Evolutionary conservation across 2,329 filamentous ascomycete species (phyloP).

Genomic region (Xylariaceae sp.): DNA sequence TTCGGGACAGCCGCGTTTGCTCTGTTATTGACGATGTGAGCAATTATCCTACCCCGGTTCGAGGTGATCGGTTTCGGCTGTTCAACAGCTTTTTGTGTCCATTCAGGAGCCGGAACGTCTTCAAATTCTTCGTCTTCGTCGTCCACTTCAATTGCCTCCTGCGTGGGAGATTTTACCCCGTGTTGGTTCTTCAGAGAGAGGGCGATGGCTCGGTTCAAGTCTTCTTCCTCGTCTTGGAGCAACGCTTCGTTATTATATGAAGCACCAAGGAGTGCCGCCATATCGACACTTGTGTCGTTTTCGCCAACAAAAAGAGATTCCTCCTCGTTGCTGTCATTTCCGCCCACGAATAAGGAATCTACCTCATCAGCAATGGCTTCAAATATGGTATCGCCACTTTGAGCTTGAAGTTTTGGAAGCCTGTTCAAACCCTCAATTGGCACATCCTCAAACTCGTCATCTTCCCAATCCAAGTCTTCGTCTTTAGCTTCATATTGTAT

Average conservation of each 20-base stretch:
- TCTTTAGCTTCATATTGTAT: conserved; percentile 53
- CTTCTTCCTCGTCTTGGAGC: conserved; percentile 46
- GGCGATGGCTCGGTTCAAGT: conserved; percentile 75
- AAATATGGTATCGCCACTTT: conserved; percentile 20
- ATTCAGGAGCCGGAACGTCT: conserved; percentile 49
- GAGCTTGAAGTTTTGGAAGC: conserved; percentile 55
- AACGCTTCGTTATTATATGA: conserved; percentile 31
- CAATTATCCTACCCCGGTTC: conserved; percentile 57
- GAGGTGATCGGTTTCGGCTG: conserved; percentile 47
- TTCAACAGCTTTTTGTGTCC: conserved; percentile 51
- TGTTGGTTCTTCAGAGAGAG: conserved; percentile 71
- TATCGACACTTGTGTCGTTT: conserved; percentile 17
- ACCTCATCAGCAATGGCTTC: conserved; percentile 37
- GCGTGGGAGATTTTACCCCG: conserved; percentile 29
- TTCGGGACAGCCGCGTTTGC: conserved; percentile 56
- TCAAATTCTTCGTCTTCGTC: conserved; percentile 43
- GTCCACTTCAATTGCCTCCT: conserved; percentile 29
- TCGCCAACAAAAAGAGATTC: conserved; percentile 53
- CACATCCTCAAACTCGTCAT: conserved; percentile 85
- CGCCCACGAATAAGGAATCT: conserved; percentile 53
- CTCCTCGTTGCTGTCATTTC: conserved; percentile 29
- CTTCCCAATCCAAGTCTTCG: conserved; percentile 54
- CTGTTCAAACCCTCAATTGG: conserved; percentile 86
- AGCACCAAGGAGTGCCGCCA: conserved; percentile 23
- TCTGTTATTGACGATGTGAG: conserved; percentile 68